phyloP scores from a whole-genome alignment of 495 filamentous ascomycete genomes.

The Monascus purpureus region DNA sequence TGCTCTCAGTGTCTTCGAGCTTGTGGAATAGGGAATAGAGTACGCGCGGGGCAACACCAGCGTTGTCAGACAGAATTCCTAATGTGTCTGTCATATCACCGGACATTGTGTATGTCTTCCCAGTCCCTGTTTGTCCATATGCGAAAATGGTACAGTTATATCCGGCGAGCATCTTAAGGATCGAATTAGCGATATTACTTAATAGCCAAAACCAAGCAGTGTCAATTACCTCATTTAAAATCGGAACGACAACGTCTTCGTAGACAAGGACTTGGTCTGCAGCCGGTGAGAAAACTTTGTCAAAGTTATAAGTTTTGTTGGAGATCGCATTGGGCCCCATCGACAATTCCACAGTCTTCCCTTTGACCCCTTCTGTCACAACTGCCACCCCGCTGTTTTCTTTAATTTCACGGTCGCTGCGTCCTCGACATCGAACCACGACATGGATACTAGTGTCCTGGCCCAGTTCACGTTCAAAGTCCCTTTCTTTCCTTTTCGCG shows the following conservation, averaged over 20 bases:
- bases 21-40: constrained; percentile 76
- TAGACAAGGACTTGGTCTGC: constrained; percentile 88
- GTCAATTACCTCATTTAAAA: constrained; percentile 66
- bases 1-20: constrained; percentile 73
- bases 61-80: constrained; percentile 74
- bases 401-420: constrained; percentile 78
- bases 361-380: constrained; percentile 71
- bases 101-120: constrained; percentile 99
- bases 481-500: constrained; percentile 67
- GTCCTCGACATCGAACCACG: constrained; percentile 84
- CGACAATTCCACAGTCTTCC: constrained; percentile 67
- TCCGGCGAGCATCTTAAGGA: constrained; percentile 70
- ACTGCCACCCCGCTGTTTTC: constrained; percentile 92
- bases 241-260: constrained; percentile 84
- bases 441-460: constrained; percentile 96
- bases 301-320: constrained; percentile 94
- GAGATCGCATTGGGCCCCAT: constrained; percentile 87
- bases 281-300: constrained; percentile 91
- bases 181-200: constrained; percentile 7
- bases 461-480: constrained; percentile 56
- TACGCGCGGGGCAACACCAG: constrained; percentile 86
- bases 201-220: neutral
- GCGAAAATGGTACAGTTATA: constrained; percentile 99
- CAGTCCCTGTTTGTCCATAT: constrained; percentile 94
- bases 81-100: constrained; percentile 85